Base-by-base conservation (phyloP, 2,329 filamentous ascomycete genomes). In the Colletotrichum somersetense region DNA sequence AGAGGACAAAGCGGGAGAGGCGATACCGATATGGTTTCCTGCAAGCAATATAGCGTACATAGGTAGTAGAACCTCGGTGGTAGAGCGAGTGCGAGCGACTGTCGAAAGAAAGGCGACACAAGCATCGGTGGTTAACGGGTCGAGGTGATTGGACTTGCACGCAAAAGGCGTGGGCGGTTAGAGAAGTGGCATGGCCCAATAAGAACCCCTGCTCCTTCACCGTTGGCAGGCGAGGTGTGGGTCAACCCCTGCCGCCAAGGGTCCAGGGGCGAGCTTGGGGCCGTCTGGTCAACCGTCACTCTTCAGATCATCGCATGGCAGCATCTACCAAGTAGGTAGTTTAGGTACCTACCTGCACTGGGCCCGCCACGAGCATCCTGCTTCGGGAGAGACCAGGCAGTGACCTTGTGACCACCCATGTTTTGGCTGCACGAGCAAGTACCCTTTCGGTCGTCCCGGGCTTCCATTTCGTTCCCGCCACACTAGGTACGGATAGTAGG, bases 161-260 rank as follows among this genome's bases (percentile, higher is more conserved):
- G 18, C 35, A 48, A 55, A 64, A 59, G 55, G 48, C 69, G 77
- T 79, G 79, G 82, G 83, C 83, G 83, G 83, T 78, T 84, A 84
- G 77, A 80, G 76, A 73, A 64, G 53, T 67, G 53, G 62, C 62
- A 63, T 55, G 38, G 72, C 70, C 82, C 82, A 83, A 84, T 83
- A 70, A 79, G 67, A 66, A 59, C 57, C 50, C 76, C 76, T 76
- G 67, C 75, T 78, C 75, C 76, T 62, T 71, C 71, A 68, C 74
- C 74, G 73, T 65, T 75, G 76, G 59, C 74, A 75, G 75, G 57
- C 38, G 58, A 67, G 42, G 63, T 50, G 48, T 66, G 44, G 42
- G 16, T 53, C 26, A 6, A 53, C 38, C 55, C 69, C 66, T 69
- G 67, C 26, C 38, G 64, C 71, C 67, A 71, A 57, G 71, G 66